Evolutionary conservation across 2,329 filamentous ascomycete species (phyloP), one percentile per base, ranked within the genome.

Genomic region (Diplodia sapinea): DNA sequence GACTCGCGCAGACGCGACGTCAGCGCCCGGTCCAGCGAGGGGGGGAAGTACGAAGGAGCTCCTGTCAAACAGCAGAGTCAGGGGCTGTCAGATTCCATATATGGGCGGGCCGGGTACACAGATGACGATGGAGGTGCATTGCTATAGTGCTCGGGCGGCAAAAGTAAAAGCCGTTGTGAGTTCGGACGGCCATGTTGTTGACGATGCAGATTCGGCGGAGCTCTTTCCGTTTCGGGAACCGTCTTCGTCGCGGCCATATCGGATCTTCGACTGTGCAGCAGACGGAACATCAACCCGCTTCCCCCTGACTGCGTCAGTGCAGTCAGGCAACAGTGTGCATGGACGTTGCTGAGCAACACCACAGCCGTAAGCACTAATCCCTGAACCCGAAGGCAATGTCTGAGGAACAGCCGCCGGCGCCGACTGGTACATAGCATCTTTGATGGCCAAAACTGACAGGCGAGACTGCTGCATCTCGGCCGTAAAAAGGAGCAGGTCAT

Each of bases 1-100:
- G 57, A 62, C 57, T 62, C 57, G 57, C 40, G 57, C 40, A 62
- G 26, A 49, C 15, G 17, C 23, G 38, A 26, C 26, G 3, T 26
- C 3, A 26, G 23, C 23, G 23, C 23, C 23, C 23, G 23, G 23
- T 26, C 23, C 23, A 26, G 26, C 26, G 31, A 33, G 31, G 31
- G 4, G 9, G 31, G 31, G 31, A 9, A 2, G 31, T 6, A 33
- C 1, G 31, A 33, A 33, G 1, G 4, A 1, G 7, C 31, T 33
- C 31, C 31, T 9, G 31, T 33, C 6, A 33, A 4, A 26, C 26
- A 4, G 26, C 26, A 26, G 26, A 4, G 26, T 26, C 26, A 0
- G 26, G 26, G 26, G 26, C 4, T 26, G 26, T 26, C 26, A 4
- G 26, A 26, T 26, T 26, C 26, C 3, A 26, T 4, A 26, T 26